These are phyloP conservation scores for Phytophthora pinifolia DNA, from an alignment of 352 stramenopile genomes.

Conservation along the genomic window DNA sequence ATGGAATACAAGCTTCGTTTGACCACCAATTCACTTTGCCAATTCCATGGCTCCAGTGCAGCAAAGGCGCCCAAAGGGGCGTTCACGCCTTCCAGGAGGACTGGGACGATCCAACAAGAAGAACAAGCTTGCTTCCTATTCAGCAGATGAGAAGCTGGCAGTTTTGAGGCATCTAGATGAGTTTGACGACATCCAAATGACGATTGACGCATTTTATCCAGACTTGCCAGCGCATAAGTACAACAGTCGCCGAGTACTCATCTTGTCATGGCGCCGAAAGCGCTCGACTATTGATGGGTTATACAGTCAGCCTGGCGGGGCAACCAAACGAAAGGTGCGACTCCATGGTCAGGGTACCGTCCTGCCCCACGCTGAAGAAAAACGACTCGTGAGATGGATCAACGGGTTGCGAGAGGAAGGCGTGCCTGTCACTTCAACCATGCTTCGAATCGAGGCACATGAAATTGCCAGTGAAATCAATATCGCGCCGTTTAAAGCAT, in stretches of 20 bases:
- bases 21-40: slow-evolving; percentile 4
- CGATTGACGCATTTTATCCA: slow-evolving; percentile 1
- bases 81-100: neutral
- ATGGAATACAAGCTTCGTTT: slow-evolving; percentile 1
- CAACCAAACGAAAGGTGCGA: neutral
- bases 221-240: neutral
- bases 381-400: neutral
- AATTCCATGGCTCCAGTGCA: slow-evolving; percentile 10
- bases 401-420: slow-evolving; percentile 2
- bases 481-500: neutral
- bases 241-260: neutral
- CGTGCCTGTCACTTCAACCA: neutral
- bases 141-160: neutral
- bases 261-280: neutral
- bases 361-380: neutral
- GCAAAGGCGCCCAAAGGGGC: slow-evolving; percentile 1
- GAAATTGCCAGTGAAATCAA: neutral
- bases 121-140: neutral
- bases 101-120: neutral
- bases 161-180: neutral
- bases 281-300: neutral
- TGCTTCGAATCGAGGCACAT: neutral
- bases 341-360: neutral
- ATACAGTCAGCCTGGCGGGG: neutral
- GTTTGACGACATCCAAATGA: neutral